Evolutionary conservation across 1,284 basidiomycete species (phyloP).

Genomic region (Retiboletus flavoniger): DNA sequence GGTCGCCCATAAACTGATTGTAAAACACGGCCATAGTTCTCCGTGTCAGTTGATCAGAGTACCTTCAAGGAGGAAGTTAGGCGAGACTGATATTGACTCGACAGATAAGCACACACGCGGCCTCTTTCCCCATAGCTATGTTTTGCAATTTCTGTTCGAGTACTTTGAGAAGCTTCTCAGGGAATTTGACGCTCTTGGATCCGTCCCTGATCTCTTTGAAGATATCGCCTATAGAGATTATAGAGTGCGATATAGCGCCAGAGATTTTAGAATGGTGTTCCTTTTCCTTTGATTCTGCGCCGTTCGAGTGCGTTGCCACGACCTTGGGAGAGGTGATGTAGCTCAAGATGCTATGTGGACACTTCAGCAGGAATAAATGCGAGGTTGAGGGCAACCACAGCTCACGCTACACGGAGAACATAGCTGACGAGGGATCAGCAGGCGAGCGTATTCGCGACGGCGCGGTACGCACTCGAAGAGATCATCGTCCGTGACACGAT

Average conservation of each 20-base stretch:
- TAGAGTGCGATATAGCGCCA: conserved; percentile 67
- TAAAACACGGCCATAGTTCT: conserved; percentile 90
- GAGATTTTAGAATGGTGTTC: conserved; percentile 63
- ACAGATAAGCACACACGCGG: conserved; percentile 58
- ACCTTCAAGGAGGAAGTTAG: conserved; percentile 46
- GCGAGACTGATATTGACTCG: background rate
- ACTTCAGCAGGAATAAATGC: conserved; percentile 14
- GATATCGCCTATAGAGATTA: conserved; percentile 78
- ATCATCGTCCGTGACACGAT: conserved; percentile 76
- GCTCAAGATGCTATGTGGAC: conserved; percentile 54
- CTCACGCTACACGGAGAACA: conserved; percentile 76
- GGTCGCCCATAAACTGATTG: conserved; percentile 80
- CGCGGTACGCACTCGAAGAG: conserved; percentile 64
- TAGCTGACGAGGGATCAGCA: conserved; percentile 50
- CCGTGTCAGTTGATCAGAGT: conserved; percentile 83
- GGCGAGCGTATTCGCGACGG: conserved; percentile 1
- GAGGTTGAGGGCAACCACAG: conserved; percentile 17
- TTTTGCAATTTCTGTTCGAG: conserved; percentile 84
- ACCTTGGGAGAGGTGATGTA: conserved; percentile 68
- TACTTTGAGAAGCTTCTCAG: conserved; percentile 87
- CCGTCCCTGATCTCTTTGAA: conserved; percentile 76
- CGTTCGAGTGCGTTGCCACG: conserved; percentile 37
- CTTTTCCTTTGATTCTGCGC: conserved; percentile 50
- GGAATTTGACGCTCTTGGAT: conserved; percentile 84
- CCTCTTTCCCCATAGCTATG: conserved; percentile 89